phyloP scores from a whole-genome alignment of 192 early-diverging fungal species.

The Podochytrium sp. region DNA sequence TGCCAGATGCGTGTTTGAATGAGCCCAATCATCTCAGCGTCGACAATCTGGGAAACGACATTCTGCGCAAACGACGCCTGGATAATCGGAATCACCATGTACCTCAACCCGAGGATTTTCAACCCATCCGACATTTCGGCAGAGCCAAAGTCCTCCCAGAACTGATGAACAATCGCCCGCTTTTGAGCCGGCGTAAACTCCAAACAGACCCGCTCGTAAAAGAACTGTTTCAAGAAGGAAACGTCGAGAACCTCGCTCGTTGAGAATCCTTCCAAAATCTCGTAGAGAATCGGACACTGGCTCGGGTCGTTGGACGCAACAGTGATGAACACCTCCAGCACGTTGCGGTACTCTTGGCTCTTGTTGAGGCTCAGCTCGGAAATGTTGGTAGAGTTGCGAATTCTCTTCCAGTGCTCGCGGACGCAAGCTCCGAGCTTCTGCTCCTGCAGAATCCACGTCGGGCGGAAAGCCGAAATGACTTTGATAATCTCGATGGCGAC shows the following conservation, averaged over 20 bases:
- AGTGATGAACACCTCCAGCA: slow-evolving; percentile 75
- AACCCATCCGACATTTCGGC: slow-evolving; percentile 55
- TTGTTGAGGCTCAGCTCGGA: slow-evolving; percentile 18
- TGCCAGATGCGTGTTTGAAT: slow-evolving; percentile 67
- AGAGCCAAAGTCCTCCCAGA: slow-evolving; percentile 71
- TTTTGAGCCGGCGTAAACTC: slow-evolving; percentile 60
- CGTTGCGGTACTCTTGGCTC: slow-evolving; percentile 57
- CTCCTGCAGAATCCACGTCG: slow-evolving; percentile 49
- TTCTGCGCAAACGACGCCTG: slow-evolving; percentile 67
- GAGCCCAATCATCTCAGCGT: slow-evolving; percentile 59
- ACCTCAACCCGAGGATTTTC: slow-evolving; percentile 76
- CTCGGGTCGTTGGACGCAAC: slow-evolving; percentile 65
- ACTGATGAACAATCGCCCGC: slow-evolving; percentile 73
- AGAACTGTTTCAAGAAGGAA: slow-evolving; percentile 65
- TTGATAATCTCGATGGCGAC: slow-evolving; percentile 35
- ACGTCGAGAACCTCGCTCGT: slow-evolving; percentile 71
- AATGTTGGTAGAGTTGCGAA: slow-evolving; percentile 15
- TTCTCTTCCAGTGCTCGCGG: slow-evolving; percentile 29
- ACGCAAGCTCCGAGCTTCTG: slow-evolving; percentile 34
- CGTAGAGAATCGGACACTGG: slow-evolving; percentile 74
- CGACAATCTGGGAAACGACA: slow-evolving; percentile 59
- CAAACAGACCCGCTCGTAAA: slow-evolving; percentile 69
- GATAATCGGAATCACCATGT: slow-evolving; percentile 87
- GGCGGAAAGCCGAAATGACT: slow-evolving; percentile 22
- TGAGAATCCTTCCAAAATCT: slow-evolving; percentile 72